Conservation (phyloP, 768 basidiomycete genomes). For the Chalciporus pseudorubinellus region DNA sequence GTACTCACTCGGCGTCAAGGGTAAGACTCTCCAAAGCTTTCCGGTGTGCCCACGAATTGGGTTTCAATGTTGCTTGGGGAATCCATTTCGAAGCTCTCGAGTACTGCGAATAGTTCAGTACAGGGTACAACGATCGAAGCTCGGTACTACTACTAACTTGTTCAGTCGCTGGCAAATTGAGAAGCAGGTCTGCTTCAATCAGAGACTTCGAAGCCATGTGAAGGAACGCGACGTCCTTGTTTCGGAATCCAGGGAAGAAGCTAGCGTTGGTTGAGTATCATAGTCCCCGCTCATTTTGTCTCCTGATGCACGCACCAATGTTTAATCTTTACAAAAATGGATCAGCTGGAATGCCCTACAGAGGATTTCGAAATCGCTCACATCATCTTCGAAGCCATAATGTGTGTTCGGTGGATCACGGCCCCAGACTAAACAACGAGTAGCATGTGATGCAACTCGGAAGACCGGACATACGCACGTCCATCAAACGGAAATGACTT, state of each 20-base stretch:
- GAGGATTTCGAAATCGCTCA: constrained; percentile 19
- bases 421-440: constrained; percentile 48
- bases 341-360: background rate
- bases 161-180: constrained; percentile 79
- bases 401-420: constrained; percentile 57
- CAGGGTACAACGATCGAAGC: background rate
- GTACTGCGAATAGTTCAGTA: constrained; percentile 28
- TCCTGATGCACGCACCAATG: constrained; percentile 39
- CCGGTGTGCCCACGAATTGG: constrained; percentile 31
- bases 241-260: constrained; percentile 68
- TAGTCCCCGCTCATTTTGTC: background rate
- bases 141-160: constrained; percentile 45
- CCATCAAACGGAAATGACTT: constrained; percentile 60
- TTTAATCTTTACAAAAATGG: constrained; percentile 39
- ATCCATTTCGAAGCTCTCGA: constrained; percentile 36
- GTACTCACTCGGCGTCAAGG: constrained; percentile 30
- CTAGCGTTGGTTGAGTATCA: constrained; percentile 31
- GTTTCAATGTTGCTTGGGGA: constrained; percentile 26
- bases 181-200: constrained; percentile 77
- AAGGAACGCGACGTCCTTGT: constrained; percentile 83
- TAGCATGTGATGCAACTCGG: background rate
- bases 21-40: constrained; percentile 18
- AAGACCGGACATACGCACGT: constrained; percentile 39
- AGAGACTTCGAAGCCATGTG: constrained; percentile 70
- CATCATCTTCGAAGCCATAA: constrained; percentile 80